phyloP scores from a whole-genome alignment of 2,329 filamentous ascomycete species.

The Arachnopeziza araneosa region DNA sequence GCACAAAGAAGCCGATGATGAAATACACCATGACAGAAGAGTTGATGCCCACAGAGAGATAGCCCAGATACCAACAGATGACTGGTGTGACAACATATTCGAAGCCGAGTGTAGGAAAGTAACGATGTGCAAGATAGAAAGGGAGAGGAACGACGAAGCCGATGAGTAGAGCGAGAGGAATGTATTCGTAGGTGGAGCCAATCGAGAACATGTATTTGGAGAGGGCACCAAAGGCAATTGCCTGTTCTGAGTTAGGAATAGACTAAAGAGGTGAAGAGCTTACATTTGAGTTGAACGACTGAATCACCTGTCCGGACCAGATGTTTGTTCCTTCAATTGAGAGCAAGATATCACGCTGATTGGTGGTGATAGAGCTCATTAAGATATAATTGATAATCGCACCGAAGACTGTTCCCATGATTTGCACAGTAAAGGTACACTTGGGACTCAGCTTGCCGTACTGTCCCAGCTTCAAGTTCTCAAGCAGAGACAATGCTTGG shows the following conservation, averaged over 20 bases:
- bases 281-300: conserved; percentile 37
- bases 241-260: conserved; percentile 14
- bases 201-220: conserved; percentile 39
- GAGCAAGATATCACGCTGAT: conserved; percentile 36
- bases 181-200: conserved; percentile 32
- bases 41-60: conserved; percentile 39
- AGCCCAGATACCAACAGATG: conserved; percentile 38
- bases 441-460: conserved; percentile 33
- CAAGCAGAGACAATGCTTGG: conserved; percentile 28
- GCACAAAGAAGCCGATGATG: conserved; percentile 31
- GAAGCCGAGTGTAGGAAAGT: conserved; percentile 28
- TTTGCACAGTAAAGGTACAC: conserved; percentile 38
- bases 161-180: not conserved
- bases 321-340: conserved; percentile 39
- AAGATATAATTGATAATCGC: conserved; percentile 41
- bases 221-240: conserved; percentile 35
- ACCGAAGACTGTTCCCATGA: conserved; percentile 36
- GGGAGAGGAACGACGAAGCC: conserved; percentile 77
- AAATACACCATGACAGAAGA: conserved; percentile 32
- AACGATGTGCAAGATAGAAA: conserved; percentile 97
- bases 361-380: conserved; percentile 38
- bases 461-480: conserved; percentile 34
- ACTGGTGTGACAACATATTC: conserved; percentile 37
- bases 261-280: not conserved
- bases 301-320: conserved; percentile 42